These are phyloP conservation scores for Candida sakaeoensis DNA, from an alignment of 805 yeast genomes.

Conservation along the genomic window DNA sequence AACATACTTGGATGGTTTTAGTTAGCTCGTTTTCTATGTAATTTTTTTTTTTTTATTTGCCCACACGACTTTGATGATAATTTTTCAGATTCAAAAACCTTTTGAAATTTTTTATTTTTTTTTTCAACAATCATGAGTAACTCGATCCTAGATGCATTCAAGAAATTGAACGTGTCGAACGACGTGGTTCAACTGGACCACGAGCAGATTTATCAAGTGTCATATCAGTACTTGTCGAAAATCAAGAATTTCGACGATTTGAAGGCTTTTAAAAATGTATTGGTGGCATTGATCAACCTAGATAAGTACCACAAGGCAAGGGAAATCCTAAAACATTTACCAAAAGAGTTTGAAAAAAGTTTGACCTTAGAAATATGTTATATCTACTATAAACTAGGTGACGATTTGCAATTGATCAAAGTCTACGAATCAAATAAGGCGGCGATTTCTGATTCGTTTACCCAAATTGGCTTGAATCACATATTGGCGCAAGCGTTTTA, in stretches of 20 bases:
- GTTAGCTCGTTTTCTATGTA: no score
- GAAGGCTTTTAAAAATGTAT: slow-evolving; percentile 39
- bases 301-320: slow-evolving; percentile 53
- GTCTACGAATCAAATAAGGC: slow-evolving; percentile 14
- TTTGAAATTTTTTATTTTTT: neutral
- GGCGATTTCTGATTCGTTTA: slow-evolving; percentile 4
- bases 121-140: slow-evolving; percentile 25
- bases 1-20: neutral
- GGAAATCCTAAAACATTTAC: slow-evolving; percentile 37
- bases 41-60: neutral
- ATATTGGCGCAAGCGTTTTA: slow-evolving; percentile 53
- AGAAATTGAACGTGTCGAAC: slow-evolving; percentile 30
- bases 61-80: neutral
- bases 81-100: no score
- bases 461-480: slow-evolving; percentile 39
- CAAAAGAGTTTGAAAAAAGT: slow-evolving; percentile 31
- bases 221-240: slow-evolving; percentile 39
- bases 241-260: slow-evolving; percentile 34
- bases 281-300: slow-evolving; percentile 57
- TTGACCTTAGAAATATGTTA: slow-evolving; percentile 54
- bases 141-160: slow-evolving; percentile 40
- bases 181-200: slow-evolving; percentile 26
- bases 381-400: slow-evolving; percentile 55
- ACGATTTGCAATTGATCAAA: slow-evolving; percentile 25
- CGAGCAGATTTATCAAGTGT: slow-evolving; percentile 33